These are phyloP conservation scores for Talaromyces albobiverticillius DNA, from an alignment of 2,329 filamentous ascomycete species.

Conservation along the genomic window DNA sequence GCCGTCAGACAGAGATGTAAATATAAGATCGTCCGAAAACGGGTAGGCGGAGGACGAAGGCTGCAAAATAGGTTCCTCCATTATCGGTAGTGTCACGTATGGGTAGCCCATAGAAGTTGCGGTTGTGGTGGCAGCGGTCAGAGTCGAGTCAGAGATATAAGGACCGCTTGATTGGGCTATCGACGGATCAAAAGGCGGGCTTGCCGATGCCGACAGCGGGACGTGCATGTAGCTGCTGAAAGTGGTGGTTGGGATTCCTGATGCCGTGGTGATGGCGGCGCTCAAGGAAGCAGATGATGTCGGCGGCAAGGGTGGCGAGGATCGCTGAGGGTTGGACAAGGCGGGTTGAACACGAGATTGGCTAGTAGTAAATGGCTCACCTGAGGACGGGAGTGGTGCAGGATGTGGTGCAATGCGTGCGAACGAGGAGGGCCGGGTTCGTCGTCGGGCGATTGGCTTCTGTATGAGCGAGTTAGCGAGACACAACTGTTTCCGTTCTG, in stretches of 20 bases:
- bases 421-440: conserved; percentile 14
- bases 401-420: conserved; percentile 19
- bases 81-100: conserved; percentile 11
- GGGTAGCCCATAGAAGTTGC: conserved; percentile 11
- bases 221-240: background rate
- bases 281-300: background rate
- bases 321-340: conserved; percentile 2
- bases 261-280: background rate
- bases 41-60: conserved; percentile 2
- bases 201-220: background rate
- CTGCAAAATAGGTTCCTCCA: conserved; percentile 13
- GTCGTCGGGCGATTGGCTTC: conserved; percentile 13
- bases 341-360: background rate
- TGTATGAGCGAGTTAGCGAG: conserved; percentile 13
- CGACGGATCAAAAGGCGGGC: conserved; percentile 1
- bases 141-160: background rate
- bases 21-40: conserved; percentile 12
- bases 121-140: background rate
- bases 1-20: conserved; percentile 9
- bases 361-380: conserved; percentile 12
- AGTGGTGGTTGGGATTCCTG: background rate
- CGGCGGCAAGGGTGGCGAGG: conserved; percentile 8
- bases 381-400: conserved; percentile 17
- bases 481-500: background rate
- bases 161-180: background rate